A percentile compares a stretch with the other conserved stretches of the same genome.
Evolutionary conservation across 1,139 yeast genomes (phyloP).

Genomic region (Scheffersomyces titani): DNA sequence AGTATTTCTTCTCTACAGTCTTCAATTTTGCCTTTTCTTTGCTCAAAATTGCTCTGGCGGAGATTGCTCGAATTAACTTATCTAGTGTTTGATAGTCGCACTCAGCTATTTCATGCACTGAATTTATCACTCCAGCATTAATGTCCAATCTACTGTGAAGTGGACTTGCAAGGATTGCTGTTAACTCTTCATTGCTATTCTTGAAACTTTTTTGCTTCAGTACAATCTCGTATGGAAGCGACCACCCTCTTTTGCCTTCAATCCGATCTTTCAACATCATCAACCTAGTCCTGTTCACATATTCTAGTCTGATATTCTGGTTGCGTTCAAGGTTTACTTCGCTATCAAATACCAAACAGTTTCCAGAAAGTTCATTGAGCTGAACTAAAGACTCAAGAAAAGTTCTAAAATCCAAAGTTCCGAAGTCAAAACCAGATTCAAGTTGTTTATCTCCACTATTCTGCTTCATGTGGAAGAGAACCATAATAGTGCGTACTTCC

Average conservation of each 20-base stretch:
- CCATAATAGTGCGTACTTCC: constrained; percentile 1
- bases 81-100: constrained; percentile 10
- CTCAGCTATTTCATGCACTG: neutral
- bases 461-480: neutral
- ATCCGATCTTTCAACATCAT: constrained; percentile 18
- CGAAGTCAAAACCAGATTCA: neutral
- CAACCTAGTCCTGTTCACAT: constrained; percentile 20
- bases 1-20: constrained; percentile 43
- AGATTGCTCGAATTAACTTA: constrained; percentile 18
- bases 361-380: constrained; percentile 27
- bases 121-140: neutral
- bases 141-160: neutral
- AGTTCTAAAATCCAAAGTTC: constrained; percentile 1
- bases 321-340: neutral
- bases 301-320: constrained; percentile 9
- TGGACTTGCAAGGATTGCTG: neutral
- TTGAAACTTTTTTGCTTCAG: constrained; percentile 1
- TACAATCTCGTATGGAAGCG: neutral
- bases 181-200: neutral
- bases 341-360: constrained; percentile 16
- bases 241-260: constrained; percentile 5
- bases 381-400: constrained; percentile 17
- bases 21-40: constrained; percentile 41
- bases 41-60: constrained; percentile 37
- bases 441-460: neutral